Evolutionary conservation across 83 land plant genomes (phyloP).

Genomic region (Diphasiastrum complanatum): DNA sequence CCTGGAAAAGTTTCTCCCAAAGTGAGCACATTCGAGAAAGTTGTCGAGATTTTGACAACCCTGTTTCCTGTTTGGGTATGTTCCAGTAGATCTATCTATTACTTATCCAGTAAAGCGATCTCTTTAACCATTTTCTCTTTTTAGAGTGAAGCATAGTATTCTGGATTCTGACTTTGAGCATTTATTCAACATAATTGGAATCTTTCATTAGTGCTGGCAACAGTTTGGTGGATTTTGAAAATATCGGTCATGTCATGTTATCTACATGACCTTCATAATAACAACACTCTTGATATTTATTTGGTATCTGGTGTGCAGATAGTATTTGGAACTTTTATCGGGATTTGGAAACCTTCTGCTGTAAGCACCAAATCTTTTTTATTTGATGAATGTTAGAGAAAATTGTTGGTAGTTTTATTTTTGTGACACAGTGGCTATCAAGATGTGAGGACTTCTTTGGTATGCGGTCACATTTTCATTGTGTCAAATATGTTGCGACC

Average conservation of each 20-base stretch:
- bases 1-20: no score
- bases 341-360: constrained; percentile 84
- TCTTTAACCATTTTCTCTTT: not conserved
- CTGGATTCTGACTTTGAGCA: not conserved
- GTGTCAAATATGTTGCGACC: no score
- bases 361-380: constrained; percentile 30
- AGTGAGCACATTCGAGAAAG: constrained; percentile 74
- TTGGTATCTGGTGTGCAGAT: constrained; percentile 39
- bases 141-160: not conserved
- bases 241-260: not conserved
- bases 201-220: not conserved
- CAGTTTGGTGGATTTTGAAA: not conserved
- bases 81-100: not conserved
- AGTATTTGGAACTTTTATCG: constrained; percentile 80
- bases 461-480: no score
- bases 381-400: not conserved
- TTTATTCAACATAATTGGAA: not conserved
- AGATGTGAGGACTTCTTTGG: no score
- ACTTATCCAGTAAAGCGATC: not conserved
- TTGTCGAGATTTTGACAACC: constrained; percentile 85
- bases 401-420: no score
- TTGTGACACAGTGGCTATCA: no score
- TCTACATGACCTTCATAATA: no score
- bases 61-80: constrained; percentile 96
- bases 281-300: not conserved